phyloP scores from a whole-genome alignment of 2,329 filamentous ascomycete species.

The Hortaea werneckii region DNA sequence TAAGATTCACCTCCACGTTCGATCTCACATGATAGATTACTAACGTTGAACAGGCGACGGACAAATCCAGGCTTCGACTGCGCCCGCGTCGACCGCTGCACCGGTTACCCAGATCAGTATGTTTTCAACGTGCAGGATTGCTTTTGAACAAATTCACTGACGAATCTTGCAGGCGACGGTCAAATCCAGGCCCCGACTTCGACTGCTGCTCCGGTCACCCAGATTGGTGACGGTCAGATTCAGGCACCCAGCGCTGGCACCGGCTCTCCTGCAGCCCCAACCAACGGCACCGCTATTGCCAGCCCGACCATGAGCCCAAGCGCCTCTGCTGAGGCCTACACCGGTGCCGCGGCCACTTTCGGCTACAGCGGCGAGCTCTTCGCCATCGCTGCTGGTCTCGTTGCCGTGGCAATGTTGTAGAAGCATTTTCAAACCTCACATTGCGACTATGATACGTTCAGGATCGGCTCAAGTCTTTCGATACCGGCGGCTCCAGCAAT shows the following conservation, averaged over 20 bases:
- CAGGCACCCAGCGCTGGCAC: constrained; percentile 8
- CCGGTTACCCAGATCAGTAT: constrained; percentile 17
- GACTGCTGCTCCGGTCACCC: constrained; percentile 1
- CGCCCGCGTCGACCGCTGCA: constrained; percentile 1
- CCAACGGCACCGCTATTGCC: constrained; percentile 4
- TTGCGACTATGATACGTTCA: constrained; percentile 1
- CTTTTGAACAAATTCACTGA: background rate
- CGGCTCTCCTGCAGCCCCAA: background rate
- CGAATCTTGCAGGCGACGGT: constrained; percentile 8
- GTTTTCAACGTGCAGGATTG: background rate
- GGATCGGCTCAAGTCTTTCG: constrained; percentile 5
- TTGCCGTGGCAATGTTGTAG: constrained; percentile 22
- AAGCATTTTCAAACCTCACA: constrained; percentile 1
- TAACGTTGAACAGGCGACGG: constrained; percentile 8
- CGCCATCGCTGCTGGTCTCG: constrained; percentile 22
- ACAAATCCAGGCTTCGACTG: constrained; percentile 8
- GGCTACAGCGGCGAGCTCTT: constrained; percentile 16
- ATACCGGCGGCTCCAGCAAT: constrained; percentile 2
- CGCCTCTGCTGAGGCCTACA: constrained; percentile 13
- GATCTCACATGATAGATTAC: too few species aligned
- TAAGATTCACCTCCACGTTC: too few species aligned
- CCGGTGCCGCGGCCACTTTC: constrained; percentile 21
- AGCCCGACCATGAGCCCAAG: constrained; percentile 1
- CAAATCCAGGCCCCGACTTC: constrained; percentile 4
- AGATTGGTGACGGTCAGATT: background rate